A percentile compares a stretch with the other conserved stretches of the same genome.
Evolutionary conservation across 78 protist genomes (phyloP).

Genomic region (Monosiga brevicollis): DNA sequence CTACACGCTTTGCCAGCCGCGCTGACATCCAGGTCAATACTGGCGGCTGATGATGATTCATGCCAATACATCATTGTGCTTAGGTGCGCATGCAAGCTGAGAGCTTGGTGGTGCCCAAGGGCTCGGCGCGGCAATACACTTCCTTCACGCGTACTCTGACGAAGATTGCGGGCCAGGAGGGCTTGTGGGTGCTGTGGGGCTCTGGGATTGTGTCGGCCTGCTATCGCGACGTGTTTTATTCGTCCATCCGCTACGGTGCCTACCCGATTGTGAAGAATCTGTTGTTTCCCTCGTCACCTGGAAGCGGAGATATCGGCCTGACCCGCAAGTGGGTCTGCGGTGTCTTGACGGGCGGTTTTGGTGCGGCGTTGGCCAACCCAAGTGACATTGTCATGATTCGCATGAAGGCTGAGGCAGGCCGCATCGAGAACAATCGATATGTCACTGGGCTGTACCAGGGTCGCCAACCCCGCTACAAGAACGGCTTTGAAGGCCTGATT

Average conservation of each 20-base stretch:
- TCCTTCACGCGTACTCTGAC: no score
- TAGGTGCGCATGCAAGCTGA: no score
- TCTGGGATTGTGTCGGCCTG: not conserved
- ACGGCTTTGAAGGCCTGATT: not conserved
- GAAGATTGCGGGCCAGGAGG: no score
- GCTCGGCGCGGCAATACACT: no score
- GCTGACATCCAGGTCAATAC: no score
- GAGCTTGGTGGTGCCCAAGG: no score
- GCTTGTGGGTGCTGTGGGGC: no score
- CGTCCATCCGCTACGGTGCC: not conserved
- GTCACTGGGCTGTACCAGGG: not conserved
- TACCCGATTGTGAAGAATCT: not conserved
- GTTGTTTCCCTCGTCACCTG: not conserved
- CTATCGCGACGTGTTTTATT: not conserved
- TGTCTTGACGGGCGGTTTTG: constrained; percentile 19
- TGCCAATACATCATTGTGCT: no score
- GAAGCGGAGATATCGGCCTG: not conserved
- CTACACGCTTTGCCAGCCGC: no score
- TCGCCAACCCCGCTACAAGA: not conserved
- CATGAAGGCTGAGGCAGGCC: constrained; percentile 2
- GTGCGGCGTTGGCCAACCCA: constrained; percentile 35
- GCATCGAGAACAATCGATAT: not conserved
- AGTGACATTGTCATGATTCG: constrained; percentile 30
- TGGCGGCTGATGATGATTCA: no score
- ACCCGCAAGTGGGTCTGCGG: constrained; percentile 7